A percentile compares a stretch with the other conserved stretches of the same genome.
Conservation (phyloP, 768 basidiomycete genomes). For the Trametes punicea region DNA sequence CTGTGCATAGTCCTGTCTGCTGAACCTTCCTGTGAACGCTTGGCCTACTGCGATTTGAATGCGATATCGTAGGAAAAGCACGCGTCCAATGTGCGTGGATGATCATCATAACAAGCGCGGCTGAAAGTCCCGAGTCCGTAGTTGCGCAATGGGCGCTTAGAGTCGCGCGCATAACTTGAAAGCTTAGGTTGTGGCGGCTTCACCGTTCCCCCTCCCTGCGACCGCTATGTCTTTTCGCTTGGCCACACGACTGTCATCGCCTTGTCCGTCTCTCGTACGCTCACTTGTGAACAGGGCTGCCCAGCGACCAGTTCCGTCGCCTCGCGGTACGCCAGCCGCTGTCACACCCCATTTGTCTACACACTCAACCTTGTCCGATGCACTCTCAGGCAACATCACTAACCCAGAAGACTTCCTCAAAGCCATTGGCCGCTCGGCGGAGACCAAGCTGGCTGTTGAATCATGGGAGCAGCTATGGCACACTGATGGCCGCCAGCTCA, state of each 20-base stretch:
- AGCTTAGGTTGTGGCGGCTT: conserved; percentile 10
- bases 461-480: conserved; percentile 77
- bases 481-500: conserved; percentile 52
- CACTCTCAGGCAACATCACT: conserved; percentile 42
- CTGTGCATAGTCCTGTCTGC: too few species aligned
- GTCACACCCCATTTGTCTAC: conserved; percentile 10
- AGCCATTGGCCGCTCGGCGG: conserved; percentile 66
- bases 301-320: conserved; percentile 35
- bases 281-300: conserved; percentile 35
- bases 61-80: too few species aligned
- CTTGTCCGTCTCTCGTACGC: conserved; percentile 22
- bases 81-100: too few species aligned
- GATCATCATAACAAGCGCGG: too few species aligned
- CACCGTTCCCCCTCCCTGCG: background rate
- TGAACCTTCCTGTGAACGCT: too few species aligned
- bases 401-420: conserved; percentile 66
- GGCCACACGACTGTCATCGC: conserved; percentile 11
- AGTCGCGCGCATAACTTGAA: background rate
- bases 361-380: background rate
- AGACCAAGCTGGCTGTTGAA: conserved; percentile 60
- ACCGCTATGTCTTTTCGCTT: conserved; percentile 22
- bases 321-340: conserved; percentile 30
- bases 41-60: too few species aligned
- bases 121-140: too few species aligned
- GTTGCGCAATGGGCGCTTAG: background rate